A percentile compares a stretch with the other conserved stretches of the same genome.
phyloP scores from a whole-genome alignment of 139 green algal genomes.

The Edaphochlamys debaryana region DNA sequence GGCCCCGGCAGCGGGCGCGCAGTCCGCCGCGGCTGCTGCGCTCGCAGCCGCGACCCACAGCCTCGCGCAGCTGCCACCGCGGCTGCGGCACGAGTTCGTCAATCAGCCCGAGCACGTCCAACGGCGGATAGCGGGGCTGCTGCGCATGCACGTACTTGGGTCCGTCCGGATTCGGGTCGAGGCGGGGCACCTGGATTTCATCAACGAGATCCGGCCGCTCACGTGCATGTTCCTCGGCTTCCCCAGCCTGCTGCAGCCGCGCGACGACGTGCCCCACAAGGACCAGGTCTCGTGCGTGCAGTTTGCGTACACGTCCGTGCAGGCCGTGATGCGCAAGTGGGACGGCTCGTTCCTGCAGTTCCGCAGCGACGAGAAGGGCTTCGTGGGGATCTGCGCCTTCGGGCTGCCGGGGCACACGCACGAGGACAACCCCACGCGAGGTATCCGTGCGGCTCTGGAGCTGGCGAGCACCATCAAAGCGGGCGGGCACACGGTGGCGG shows the following conservation, averaged over 20 bases:
- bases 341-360: slow-evolving; percentile 85
- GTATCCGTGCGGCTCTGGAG: slow-evolving; percentile 65
- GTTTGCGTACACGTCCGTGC: slow-evolving; percentile 59
- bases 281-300: slow-evolving; percentile 70
- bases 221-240: slow-evolving; percentile 93
- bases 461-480: slow-evolving; percentile 43
- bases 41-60: not conserved
- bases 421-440: slow-evolving; percentile 70
- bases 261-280: slow-evolving; percentile 17
- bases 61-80: slow-evolving; percentile 17
- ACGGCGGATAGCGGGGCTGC: slow-evolving; percentile 57
- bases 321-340: slow-evolving; percentile 74
- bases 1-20: not conserved
- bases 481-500: slow-evolving; percentile 44
- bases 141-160: slow-evolving; percentile 81
- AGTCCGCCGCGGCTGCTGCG: too few relatives aligned
- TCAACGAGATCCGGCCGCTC: slow-evolving; percentile 82
- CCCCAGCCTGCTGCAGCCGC: slow-evolving; percentile 64
- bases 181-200: slow-evolving; percentile 78
- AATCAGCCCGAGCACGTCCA: slow-evolving; percentile 50
- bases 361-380: slow-evolving; percentile 91
- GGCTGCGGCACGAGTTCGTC: slow-evolving; percentile 48
- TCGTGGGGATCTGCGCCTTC: slow-evolving; percentile 83
- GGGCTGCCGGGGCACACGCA: slow-evolving; percentile 82
- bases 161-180: slow-evolving; percentile 76